Conservation (phyloP, 257 asterid species). For the Solanum bulbocastanum region DNA sequence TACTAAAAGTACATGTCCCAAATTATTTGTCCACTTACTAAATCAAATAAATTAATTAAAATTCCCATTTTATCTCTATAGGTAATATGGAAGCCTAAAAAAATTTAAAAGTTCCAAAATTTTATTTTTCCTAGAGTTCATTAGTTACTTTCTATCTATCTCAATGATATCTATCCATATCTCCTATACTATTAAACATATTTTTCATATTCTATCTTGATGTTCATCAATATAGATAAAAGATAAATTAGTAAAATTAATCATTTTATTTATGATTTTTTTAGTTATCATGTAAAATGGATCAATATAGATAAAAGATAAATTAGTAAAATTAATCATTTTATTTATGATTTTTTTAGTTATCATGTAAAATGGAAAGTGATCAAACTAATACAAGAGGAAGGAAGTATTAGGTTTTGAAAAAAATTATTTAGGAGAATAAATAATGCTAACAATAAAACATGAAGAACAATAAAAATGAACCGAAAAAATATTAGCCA, state of each 20-base stretch:
- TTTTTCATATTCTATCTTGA: not conserved
- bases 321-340: too few relatives aligned
- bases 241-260: not conserved
- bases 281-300: too few relatives aligned
- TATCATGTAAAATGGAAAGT: too few relatives aligned
- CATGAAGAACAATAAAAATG: not conserved
- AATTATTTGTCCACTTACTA: not conserved
- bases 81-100: not conserved
- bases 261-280: too few relatives aligned
- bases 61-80: too few relatives aligned
- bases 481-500: too few relatives aligned
- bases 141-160: not conserved
- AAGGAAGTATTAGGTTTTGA: too few relatives aligned
- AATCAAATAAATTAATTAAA: not conserved
- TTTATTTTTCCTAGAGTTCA: not conserved
- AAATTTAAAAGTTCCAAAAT: not conserved
- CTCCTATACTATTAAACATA: not conserved
- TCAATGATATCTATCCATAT: not conserved
- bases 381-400: too few relatives aligned
- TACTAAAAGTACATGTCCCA: not conserved
- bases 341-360: too few relatives aligned
- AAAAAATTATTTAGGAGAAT: not conserved
- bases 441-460: too few relatives aligned
- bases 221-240: not conserved
- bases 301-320: not conserved